These are phyloP conservation scores for Umbelopsis sp. DNA, from an alignment of 371 early-diverging fungal species.

Conservation along the genomic window DNA sequence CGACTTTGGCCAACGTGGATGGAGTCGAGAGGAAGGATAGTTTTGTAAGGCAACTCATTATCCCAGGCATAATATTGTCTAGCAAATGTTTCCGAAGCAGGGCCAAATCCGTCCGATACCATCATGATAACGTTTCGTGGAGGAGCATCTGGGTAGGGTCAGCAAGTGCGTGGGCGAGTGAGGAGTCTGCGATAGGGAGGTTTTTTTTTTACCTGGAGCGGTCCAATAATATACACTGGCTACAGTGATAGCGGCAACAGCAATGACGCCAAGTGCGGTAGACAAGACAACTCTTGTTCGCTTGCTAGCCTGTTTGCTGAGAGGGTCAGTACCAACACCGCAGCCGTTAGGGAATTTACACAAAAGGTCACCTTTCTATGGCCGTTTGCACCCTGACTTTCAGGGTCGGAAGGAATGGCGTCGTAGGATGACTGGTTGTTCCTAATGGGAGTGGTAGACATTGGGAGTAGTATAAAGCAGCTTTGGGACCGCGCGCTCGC, in stretches of 20 bases:
- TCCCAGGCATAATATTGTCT: conserved; percentile 72
- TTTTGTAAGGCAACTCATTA: conserved; percentile 45
- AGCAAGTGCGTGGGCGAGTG: background rate
- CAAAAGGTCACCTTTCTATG: background rate
- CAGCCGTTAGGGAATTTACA: background rate
- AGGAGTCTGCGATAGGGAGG: background rate
- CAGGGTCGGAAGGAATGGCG: conserved; percentile 5
- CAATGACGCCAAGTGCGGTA: background rate
- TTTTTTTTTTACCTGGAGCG: background rate
- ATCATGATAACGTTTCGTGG: conserved; percentile 84
- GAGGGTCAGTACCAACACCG: background rate
- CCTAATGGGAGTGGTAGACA: background rate
- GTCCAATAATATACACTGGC: background rate
- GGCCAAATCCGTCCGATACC: conserved; percentile 94
- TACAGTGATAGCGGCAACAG: background rate
- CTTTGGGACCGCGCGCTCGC: no score
- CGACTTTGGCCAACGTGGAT: conserved; percentile 87
- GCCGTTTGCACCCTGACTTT: background rate
- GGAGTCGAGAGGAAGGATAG: conserved; percentile 73
- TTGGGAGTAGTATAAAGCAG: background rate
- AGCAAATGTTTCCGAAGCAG: conserved; percentile 92
- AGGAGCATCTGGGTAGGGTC: background rate
- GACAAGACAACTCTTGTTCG: background rate
- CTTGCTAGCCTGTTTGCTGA: background rate
- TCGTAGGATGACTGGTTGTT: background rate